Evolutionary conservation across 1,139 yeast genomes (phyloP).

Genomic region (Sugiyamaella castrensis): DNA sequence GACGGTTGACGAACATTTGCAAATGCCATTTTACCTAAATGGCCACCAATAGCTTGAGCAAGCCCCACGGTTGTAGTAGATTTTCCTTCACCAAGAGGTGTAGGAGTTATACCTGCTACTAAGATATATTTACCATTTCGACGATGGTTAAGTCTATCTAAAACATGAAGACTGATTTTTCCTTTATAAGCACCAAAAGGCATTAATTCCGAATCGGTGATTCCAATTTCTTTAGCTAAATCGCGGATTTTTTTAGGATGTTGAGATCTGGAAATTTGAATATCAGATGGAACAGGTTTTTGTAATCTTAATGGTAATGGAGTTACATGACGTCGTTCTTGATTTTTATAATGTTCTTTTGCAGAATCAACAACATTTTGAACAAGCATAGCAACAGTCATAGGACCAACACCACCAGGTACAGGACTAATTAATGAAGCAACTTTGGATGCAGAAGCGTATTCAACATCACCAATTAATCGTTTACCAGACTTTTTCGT

Average conservation of each 20-base stretch:
- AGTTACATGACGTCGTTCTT: conserved; percentile 37
- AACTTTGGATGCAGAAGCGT: conserved; percentile 57
- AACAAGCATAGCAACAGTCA: conserved; percentile 96
- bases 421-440: conserved; percentile 90
- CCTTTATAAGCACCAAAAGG: conserved; percentile 92
- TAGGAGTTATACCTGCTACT: conserved; percentile 97
- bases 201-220: conserved; percentile 78
- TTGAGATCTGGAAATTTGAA: conserved; percentile 87
- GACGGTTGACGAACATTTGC: conserved; percentile 98
- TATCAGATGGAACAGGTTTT: conserved; percentile 75
- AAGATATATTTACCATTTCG: conserved; percentile 84
- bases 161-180: conserved; percentile 62
- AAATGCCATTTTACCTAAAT: conserved; percentile 77
- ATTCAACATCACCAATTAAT: conserved; percentile 94
- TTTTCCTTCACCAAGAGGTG: conserved; percentile 98
- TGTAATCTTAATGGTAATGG: conserved; percentile 47
- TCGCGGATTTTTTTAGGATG: conserved; percentile 79
- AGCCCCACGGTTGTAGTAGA: conserved; percentile 96
- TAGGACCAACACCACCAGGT: conserved; percentile 99
- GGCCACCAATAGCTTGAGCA: conserved; percentile 95
- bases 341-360: conserved; percentile 42
- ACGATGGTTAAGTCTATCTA: conserved; percentile 67
- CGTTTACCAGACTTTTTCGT: conserved; percentile 78
- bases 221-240: conserved; percentile 83
- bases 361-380: conserved; percentile 87